These are phyloP conservation scores for Aspergillus glaucus DNA, from an alignment of 2,329 filamentous ascomycete species.

Conservation along the genomic window DNA sequence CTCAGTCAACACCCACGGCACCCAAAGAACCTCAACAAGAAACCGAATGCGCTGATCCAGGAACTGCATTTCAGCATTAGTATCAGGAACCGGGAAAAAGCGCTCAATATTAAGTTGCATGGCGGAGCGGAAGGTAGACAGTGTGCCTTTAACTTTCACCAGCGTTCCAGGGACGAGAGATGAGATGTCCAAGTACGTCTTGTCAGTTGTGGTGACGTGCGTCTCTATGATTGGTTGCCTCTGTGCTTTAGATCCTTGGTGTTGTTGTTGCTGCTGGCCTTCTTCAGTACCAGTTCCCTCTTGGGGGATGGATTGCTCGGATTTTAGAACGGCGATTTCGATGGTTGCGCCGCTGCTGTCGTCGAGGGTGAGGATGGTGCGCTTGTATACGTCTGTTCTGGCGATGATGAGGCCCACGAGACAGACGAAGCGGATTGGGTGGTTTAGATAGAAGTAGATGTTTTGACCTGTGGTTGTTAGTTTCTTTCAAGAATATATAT, in stretches of 20 bases:
- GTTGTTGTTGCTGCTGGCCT: conserved; percentile 14
- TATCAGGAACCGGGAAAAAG: conserved; percentile 44
- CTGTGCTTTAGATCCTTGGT: conserved; percentile 27
- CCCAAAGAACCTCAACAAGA: conserved; percentile 43
- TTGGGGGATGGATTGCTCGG: conserved; percentile 1
- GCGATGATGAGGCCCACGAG: conserved; percentile 65
- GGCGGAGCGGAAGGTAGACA: conserved; percentile 45
- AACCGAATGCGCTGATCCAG: conserved; percentile 48
- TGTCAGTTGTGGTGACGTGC: conserved; percentile 22
- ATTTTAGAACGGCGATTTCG: conserved; percentile 46
- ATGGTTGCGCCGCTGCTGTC: conserved; percentile 56
- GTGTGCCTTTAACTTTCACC: conserved; percentile 52
- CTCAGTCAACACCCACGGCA: conserved; percentile 48
- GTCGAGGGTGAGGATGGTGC: conserved; percentile 51
- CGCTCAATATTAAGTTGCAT: conserved; percentile 53
- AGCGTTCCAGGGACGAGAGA: conserved; percentile 45
- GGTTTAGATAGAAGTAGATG: conserved; percentile 62
- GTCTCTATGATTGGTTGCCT: neutral
- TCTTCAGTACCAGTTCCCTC: neutral
- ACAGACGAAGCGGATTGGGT: conserved; percentile 70
- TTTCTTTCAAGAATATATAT: neutral
- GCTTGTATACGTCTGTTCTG: conserved; percentile 49
- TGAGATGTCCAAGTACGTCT: conserved; percentile 40
- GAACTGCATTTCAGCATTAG: conserved; percentile 49
- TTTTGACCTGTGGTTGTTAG: conserved; percentile 41